Base-by-base conservation (phyloP, 768 basidiomycete genomes). In the Scleroderma citrinum region DNA sequence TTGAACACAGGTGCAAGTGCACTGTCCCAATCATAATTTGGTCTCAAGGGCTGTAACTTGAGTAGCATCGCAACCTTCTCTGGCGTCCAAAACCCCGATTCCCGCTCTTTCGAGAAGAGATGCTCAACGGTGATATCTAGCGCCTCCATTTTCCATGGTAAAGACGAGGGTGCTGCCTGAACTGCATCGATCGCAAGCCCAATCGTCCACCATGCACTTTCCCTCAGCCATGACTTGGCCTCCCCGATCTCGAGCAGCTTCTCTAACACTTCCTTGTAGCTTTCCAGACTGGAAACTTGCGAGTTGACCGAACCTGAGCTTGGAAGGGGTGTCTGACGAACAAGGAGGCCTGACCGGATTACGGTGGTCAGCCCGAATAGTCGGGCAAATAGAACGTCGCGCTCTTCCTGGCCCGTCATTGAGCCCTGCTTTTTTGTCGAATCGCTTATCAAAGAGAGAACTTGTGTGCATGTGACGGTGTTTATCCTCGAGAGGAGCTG, bases 341-440 rank as follows among this genome's bases (percentile, higher is more conserved):
- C 80, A 46, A 94, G 73, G 41, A 94, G 73, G 20, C 88, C 83
- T 3, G 95, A 97, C 51, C 88, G 85, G 47, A 95, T 78, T 58
- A 97, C 73, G 14, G 92, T 76, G 16, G 83, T 84, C 50, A 96
- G 72, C 16, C 95, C 95, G 64, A 98, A 96, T 11, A 99, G 73
- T 23, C 91, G 82, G 10, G 92, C 93, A 62, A 99, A 97, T 44
- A 92, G 75, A 43, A 89, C 69, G 65, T 99, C 95, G 50, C 95
- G 82, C 68, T 93, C 89, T 68, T 98, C 95, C 61, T 92, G 87
- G 3, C 92, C 86, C 36, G 82, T 83, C 81, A 88, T 85, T 13
- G 85, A 86, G 31, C 82, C 81, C 54, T 82, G 78, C 4, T 76
- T 71, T 64, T 87, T 82, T 14, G 89, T 84, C 49, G 78, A 73